These are phyloP conservation scores for Aspergillus arachidicola DNA, from an alignment of 2,329 filamentous ascomycete species.

Conservation along the genomic window DNA sequence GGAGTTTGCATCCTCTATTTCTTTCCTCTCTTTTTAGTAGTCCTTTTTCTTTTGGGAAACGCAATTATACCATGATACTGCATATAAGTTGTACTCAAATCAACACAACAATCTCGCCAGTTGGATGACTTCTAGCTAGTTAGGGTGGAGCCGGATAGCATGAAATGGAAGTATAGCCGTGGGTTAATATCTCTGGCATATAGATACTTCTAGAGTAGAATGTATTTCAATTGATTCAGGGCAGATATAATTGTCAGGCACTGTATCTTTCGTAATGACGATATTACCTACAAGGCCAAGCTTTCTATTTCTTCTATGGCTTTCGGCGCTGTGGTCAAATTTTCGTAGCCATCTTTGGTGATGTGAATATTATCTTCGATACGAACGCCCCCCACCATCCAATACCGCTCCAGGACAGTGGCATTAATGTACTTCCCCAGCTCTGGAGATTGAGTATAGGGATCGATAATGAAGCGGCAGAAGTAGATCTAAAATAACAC, in stretches of 20 bases:
- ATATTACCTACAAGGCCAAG: slow-evolving; percentile 27
- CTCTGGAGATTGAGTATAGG: slow-evolving; percentile 72
- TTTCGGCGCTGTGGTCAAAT: slow-evolving; percentile 80
- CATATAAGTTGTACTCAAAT: background rate
- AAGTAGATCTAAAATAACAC: slow-evolving; percentile 70
- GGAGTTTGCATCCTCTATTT: background rate
- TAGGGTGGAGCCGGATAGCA: background rate
- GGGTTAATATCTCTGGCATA: background rate
- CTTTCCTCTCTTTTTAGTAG: background rate
- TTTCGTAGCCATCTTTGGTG: slow-evolving; percentile 76
- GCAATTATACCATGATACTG: background rate
- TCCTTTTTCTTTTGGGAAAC: background rate
- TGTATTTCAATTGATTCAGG: background rate
- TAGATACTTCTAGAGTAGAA: background rate
- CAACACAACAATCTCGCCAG: background rate
- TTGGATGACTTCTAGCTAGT: background rate
- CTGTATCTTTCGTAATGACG: background rate
- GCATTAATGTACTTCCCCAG: slow-evolving; percentile 77
- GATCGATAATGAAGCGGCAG: slow-evolving; percentile 82
- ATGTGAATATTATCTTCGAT: slow-evolving; percentile 92
- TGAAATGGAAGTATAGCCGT: background rate
- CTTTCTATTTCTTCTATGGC: slow-evolving; percentile 66
- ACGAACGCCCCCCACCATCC: slow-evolving; percentile 86
- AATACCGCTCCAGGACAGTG: slow-evolving; percentile 74
- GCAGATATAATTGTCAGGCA: background rate